A percentile compares a stretch with the other conserved stretches of the same genome.
phyloP scores from a whole-genome alignment of 179 eudicot genomes.

The Silene vulgaris region DNA sequence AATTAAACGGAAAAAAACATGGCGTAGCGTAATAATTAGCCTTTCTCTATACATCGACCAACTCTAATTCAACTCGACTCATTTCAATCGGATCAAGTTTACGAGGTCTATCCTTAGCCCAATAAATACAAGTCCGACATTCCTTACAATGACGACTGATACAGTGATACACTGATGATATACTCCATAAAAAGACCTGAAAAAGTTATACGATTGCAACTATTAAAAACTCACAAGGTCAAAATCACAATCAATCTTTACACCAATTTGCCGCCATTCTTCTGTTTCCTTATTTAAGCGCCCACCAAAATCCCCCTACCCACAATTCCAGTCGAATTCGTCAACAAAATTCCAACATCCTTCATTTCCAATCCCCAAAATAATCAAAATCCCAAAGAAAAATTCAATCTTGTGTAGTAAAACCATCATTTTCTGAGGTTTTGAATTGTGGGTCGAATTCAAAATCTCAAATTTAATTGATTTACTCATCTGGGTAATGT shows the following conservation, averaged over 20 bases:
- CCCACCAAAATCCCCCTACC: not conserved
- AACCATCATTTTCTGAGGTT: not conserved
- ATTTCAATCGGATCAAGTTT: too few relatives aligned
- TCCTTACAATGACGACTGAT: not conserved
- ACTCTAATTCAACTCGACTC: too few relatives aligned
- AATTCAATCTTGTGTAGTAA: too few relatives aligned
- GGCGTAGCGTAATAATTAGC: too few relatives aligned
- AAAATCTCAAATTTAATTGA: not conserved
- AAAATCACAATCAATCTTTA: not conserved
- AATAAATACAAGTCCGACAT: not conserved
- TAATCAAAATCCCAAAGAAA: not conserved
- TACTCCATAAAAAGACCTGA: not conserved
- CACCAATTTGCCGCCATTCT: not conserved
- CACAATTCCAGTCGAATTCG: not conserved
- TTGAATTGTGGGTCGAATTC: conserved; percentile 3
- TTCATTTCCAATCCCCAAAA: not conserved
- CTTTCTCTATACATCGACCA: too few relatives aligned
- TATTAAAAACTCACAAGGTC: not conserved
- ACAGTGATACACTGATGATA: not conserved
- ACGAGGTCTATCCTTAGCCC: too few relatives aligned
- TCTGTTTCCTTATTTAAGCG: not conserved
- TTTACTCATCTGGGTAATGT: not conserved
- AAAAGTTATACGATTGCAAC: not conserved
- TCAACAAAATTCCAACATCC: not conserved
- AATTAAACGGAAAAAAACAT: too few relatives aligned